A percentile compares a stretch with the other conserved stretches of the same genome.
Evolutionary conservation across 2,329 filamentous ascomycete genomes (phyloP).

Genomic region (Cladophialophora carrionii): DNA sequence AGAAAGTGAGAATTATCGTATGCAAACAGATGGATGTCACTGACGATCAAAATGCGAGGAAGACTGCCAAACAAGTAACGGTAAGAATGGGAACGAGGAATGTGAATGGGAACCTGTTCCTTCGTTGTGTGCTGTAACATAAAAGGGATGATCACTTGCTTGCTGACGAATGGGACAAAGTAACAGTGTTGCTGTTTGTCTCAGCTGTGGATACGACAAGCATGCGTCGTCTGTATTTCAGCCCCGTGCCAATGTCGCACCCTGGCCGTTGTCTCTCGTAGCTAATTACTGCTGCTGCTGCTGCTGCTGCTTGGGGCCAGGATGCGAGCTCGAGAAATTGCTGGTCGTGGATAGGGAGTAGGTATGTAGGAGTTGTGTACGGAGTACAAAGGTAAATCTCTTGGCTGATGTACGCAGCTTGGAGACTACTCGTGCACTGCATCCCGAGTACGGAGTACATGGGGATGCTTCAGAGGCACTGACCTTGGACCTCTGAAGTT

Average conservation of each 20-base stretch:
- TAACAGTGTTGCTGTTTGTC: not conserved
- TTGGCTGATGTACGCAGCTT: not conserved
- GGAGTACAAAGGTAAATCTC: not conserved
- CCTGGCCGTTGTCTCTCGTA: not conserved
- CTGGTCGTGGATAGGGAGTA: not conserved
- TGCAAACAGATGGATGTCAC: not conserved
- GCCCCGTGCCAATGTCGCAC: slow-evolving; percentile 8
- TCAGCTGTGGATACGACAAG: slow-evolving; percentile 13
- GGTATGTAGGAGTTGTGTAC: too few relatives aligned
- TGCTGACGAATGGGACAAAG: slow-evolving; percentile 6
- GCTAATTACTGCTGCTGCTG: too few relatives aligned
- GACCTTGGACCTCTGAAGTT: too few relatives aligned
- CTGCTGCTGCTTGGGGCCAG: not conserved
- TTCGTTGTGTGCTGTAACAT: not conserved
- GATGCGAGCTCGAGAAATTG: not conserved
- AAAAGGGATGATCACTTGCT: slow-evolving; percentile 8
- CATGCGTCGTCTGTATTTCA: not conserved
- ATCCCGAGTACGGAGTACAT: too few relatives aligned
- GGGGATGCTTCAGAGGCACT: too few relatives aligned
- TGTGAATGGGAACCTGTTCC: not conserved
- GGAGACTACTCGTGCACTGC: not conserved
- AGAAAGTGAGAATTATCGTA: too few relatives aligned
- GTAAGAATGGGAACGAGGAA: not conserved
- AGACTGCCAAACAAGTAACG: not conserved
- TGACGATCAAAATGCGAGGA: not conserved